These are phyloP conservation scores for Colletotrichum siamense DNA, from an alignment of 2,329 filamentous ascomycete species.

Conservation along the genomic window DNA sequence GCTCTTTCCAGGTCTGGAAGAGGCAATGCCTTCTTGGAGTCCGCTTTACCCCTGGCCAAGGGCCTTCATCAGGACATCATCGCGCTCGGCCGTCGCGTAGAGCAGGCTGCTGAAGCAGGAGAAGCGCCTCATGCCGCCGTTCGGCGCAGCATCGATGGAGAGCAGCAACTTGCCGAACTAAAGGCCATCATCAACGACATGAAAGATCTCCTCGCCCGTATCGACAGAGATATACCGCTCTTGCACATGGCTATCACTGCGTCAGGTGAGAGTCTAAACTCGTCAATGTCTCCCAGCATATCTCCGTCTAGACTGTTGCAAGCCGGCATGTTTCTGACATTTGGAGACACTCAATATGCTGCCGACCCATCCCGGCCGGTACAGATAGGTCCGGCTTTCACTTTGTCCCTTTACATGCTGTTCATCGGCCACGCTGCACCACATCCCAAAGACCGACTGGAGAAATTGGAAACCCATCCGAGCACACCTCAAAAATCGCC, in stretches of 20 bases:
- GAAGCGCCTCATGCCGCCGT: slow-evolving; percentile 52
- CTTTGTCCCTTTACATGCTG: slow-evolving; percentile 91
- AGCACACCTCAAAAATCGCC: neutral
- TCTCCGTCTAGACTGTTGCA: slow-evolving; percentile 91
- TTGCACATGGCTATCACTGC: slow-evolving; percentile 94
- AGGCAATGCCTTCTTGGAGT: slow-evolving; percentile 72
- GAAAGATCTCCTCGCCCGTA: slow-evolving; percentile 73
- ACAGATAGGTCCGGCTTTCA: slow-evolving; percentile 88
- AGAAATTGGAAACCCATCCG: neutral
- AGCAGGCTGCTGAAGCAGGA: slow-evolving; percentile 70
- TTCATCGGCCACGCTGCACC: slow-evolving; percentile 75
- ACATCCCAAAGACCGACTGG: neutral
- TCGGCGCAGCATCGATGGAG: slow-evolving; percentile 50
- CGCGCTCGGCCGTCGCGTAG: slow-evolving; percentile 75
- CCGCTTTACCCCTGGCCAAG: slow-evolving; percentile 83
- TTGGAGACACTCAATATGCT: slow-evolving; percentile 84
- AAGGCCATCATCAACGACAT: slow-evolving; percentile 76
- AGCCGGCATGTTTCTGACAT: slow-evolving; percentile 87
- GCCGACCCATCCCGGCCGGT: slow-evolving; percentile 66
- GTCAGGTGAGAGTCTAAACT: slow-evolving; percentile 86
- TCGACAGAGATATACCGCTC: slow-evolving; percentile 90
- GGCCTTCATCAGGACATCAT: slow-evolving; percentile 85
- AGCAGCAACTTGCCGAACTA: slow-evolving; percentile 68
- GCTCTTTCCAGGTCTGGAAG: slow-evolving; percentile 49
- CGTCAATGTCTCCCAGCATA: slow-evolving; percentile 78